These are phyloP conservation scores for Tephrocybe sp. DNA, from an alignment of 768 basidiomycete species.

Conservation along the genomic window DNA sequence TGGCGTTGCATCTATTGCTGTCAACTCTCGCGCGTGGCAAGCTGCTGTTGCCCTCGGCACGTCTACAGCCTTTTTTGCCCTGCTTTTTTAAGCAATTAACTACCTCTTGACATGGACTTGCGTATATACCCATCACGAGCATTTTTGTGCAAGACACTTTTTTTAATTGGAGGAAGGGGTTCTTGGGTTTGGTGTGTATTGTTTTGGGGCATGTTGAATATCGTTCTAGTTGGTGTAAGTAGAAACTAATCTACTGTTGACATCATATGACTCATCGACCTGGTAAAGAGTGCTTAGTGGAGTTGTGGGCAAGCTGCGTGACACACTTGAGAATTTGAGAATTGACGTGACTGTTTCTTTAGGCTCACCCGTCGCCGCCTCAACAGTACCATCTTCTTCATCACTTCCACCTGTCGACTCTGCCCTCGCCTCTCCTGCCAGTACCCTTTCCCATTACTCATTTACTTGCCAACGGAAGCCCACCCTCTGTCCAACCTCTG, in stretches of 20 bases:
- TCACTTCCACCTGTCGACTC: no score
- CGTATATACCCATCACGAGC: conserved; percentile 1
- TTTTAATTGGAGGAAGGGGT: not conserved
- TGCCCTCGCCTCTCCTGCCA: no score
- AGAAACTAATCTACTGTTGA: not conserved
- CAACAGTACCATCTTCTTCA: no score
- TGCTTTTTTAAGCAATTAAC: conserved; percentile 11
- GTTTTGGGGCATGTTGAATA: not conserved
- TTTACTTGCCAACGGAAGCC: no score
- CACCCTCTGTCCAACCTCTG: no score
- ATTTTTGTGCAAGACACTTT: conserved; percentile 2
- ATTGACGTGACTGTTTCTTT: no score
- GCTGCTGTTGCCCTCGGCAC: conserved; percentile 15
- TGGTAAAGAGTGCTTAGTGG: no score
- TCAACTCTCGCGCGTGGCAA: conserved; percentile 19
- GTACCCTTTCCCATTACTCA: no score
- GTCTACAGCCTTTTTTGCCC: conserved; percentile 13
- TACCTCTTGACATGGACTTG: not conserved
- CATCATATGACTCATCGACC: no score
- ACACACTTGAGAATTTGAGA: no score
- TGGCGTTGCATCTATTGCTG: conserved; percentile 11
- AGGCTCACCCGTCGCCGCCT: no score
- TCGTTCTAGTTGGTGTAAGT: not conserved
- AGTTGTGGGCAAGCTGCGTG: no score
- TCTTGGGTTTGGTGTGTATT: not conserved